A percentile compares a stretch with the other conserved stretches of the same genome.
These are phyloP conservation scores for Psilocybe sp. DNA, from an alignment of 768 basidiomycete species.

Conservation along the genomic window DNA sequence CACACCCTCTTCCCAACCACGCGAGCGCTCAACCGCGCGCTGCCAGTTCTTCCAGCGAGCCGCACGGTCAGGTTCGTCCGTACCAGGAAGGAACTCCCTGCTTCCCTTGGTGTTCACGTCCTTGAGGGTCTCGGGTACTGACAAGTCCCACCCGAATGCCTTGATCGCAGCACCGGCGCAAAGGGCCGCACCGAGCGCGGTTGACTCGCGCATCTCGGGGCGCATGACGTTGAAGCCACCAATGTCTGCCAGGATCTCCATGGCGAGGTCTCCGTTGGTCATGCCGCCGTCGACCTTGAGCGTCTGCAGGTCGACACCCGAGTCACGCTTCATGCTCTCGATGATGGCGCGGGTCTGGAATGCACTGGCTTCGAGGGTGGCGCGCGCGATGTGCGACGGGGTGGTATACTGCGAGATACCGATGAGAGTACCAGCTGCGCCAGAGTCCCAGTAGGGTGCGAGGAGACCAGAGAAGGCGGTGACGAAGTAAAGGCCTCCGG, in stretches of 20 bases:
- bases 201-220: constrained; percentile 98
- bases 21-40: constrained; percentile 81
- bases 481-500: constrained; percentile 94
- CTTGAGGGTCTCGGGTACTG: constrained; percentile 74
- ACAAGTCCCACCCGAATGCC: constrained; percentile 91
- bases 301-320: constrained; percentile 71
- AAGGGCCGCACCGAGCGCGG: constrained; percentile 92
- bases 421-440: constrained; percentile 83
- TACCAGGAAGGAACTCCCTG: constrained; percentile 59
- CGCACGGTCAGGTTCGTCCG: constrained; percentile 51
- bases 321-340: constrained; percentile 93
- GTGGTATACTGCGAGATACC: constrained; percentile 88
- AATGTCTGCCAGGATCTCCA: constrained; percentile 84
- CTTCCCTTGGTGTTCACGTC: constrained; percentile 88
- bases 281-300: constrained; percentile 98
- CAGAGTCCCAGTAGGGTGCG: constrained; percentile 97
- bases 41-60: constrained; percentile 83
- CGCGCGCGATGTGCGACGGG: constrained; percentile 89
- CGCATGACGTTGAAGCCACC: constrained; percentile 91
- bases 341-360: constrained; percentile 95
- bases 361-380: constrained; percentile 93
- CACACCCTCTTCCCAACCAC: constrained; percentile 73
- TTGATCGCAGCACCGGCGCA: constrained; percentile 87
- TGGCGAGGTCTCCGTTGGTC: constrained; percentile 90
- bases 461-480: constrained; percentile 95